phyloP scores from a whole-genome alignment of 2,329 filamentous ascomycete genomes.

The Neonectria magnoliae region DNA sequence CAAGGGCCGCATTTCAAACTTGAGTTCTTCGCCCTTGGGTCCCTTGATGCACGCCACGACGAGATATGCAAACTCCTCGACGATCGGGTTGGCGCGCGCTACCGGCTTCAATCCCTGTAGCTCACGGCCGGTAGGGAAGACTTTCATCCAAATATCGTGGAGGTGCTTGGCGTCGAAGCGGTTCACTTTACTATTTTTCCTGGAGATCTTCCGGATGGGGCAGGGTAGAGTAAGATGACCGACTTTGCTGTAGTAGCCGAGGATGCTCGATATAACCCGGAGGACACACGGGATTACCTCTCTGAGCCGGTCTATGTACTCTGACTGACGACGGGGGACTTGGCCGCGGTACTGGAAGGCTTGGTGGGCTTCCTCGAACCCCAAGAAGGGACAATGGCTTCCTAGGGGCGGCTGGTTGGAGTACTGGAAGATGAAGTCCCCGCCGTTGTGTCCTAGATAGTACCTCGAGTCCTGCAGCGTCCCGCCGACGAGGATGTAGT shows the following conservation, averaged over 20 bases:
- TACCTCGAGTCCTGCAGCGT: constrained; percentile 22
- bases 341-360: constrained; percentile 33
- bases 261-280: constrained; percentile 25
- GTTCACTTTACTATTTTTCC: background rate
- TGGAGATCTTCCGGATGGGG: background rate
- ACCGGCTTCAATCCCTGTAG: background rate
- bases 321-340: constrained; percentile 32
- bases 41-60: background rate
- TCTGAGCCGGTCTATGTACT: constrained; percentile 33
- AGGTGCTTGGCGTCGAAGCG: background rate
- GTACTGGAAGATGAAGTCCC: constrained; percentile 45
- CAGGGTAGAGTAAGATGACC: background rate
- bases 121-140: background rate
- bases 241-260: constrained; percentile 15
- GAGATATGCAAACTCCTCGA: constrained; percentile 29
- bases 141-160: background rate
- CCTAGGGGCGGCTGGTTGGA: background rate
- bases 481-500: constrained; percentile 2
- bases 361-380: background rate
- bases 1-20: background rate
- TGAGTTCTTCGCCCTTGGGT: background rate
- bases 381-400: background rate
- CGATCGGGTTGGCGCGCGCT: background rate
- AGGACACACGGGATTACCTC: constrained; percentile 18
- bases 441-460: constrained; percentile 39